Conservation (phyloP, 805 yeast species). For the Torulaspora quercuum region DNA sequence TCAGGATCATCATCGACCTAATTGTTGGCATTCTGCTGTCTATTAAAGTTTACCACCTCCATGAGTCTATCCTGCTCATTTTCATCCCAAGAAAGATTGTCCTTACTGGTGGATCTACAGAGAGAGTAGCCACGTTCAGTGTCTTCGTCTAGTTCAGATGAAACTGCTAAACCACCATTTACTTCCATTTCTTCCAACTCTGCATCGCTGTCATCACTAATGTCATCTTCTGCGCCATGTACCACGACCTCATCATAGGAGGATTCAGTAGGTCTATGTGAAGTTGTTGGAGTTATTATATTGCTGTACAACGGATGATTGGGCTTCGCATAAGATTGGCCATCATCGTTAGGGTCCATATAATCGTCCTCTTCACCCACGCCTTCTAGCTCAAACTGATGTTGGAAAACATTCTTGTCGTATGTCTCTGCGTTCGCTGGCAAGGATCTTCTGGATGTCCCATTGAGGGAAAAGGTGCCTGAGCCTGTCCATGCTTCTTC, state of each 20-base stretch:
- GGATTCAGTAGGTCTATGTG: constrained; percentile 20
- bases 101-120: constrained; percentile 35
- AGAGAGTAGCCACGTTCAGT: constrained; percentile 35
- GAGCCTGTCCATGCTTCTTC: constrained; percentile 16
- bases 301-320: constrained; percentile 54
- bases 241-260: constrained; percentile 20
- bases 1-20: too few species aligned
- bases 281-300: constrained; percentile 29
- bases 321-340: constrained; percentile 63
- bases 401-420: constrained; percentile 37
- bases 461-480: constrained; percentile 18
- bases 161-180: constrained; percentile 22
- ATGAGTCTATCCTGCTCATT: constrained; percentile 29
- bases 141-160: constrained; percentile 26
- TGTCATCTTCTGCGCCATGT: constrained; percentile 19
- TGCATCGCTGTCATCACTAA: constrained; percentile 23
- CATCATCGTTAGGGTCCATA: constrained; percentile 79
- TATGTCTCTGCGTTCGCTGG: constrained; percentile 20
- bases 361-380: constrained; percentile 61
- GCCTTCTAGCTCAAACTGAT: constrained; percentile 44
- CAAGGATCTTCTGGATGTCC: constrained; percentile 15
- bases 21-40: constrained; percentile 16
- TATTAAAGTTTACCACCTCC: constrained; percentile 28
- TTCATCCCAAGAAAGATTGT: constrained; percentile 33
- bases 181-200: constrained; percentile 20